These are phyloP conservation scores for Prunus campanulata DNA, from an alignment of 306 rosid species.

Conservation along the genomic window DNA sequence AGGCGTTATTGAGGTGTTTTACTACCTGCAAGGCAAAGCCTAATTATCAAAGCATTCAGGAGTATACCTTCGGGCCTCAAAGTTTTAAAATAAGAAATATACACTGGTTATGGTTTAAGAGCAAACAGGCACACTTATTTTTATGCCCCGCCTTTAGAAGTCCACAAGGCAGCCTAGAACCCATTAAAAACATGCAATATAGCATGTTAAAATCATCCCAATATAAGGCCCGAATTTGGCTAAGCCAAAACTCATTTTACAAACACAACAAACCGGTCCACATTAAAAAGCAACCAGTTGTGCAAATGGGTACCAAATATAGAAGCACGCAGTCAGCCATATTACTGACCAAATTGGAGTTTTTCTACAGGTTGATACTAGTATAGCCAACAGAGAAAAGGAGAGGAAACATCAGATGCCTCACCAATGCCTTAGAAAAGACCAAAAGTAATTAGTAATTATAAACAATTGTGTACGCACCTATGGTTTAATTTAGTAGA, in stretches of 20 bases:
- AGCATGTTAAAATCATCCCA: neutral
- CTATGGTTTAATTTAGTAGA: slow-evolving; percentile 28
- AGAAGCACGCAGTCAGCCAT: neutral
- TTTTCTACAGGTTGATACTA: neutral
- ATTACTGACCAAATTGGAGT: neutral
- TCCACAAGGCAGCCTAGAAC: neutral
- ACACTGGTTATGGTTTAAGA: neutral
- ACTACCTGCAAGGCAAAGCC: neutral
- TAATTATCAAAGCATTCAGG: neutral
- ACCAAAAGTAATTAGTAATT: neutral
- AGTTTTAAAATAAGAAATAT: neutral
- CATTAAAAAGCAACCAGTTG: neutral
- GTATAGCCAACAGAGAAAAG: neutral
- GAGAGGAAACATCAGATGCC: neutral
- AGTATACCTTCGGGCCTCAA: neutral
- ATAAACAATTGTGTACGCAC: slow-evolving; percentile 27
- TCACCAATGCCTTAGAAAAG: neutral
- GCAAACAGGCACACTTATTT: neutral
- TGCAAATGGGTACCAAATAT: neutral
- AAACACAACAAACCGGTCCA: neutral
- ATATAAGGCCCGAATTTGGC: neutral
- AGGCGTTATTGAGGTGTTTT: neutral
- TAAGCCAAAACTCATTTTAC: neutral
- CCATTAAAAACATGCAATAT: neutral
- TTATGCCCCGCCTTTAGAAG: neutral